A percentile compares a stretch with the other conserved stretches of the same genome.
Conservation (phyloP, 768 basidiomycete genomes). For the Leccinum ochraceum region DNA sequence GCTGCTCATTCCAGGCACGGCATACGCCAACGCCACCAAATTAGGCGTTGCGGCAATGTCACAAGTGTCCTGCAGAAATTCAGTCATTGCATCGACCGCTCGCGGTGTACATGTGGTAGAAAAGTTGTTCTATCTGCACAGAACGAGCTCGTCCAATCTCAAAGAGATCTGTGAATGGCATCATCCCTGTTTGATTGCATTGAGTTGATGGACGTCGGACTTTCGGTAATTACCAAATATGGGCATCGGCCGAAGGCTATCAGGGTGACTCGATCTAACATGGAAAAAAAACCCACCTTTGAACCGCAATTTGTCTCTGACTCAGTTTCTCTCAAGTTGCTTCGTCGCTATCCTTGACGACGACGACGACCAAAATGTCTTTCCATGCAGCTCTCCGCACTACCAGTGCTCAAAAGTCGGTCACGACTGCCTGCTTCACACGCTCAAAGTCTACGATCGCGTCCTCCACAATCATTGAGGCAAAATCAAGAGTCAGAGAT, state of each 20-base stretch:
- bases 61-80: neutral
- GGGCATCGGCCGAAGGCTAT: constrained; percentile 28
- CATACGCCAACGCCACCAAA: neutral
- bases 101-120: no score
- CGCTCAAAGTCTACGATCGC: constrained; percentile 55
- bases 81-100: neutral
- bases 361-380: constrained; percentile 40
- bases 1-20: neutral
- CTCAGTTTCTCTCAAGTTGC: constrained; percentile 10
- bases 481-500: constrained; percentile 78
- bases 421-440: constrained; percentile 35
- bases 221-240: constrained; percentile 21
- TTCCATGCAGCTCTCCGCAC: constrained; percentile 45
- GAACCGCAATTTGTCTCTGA: constrained; percentile 3
- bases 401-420: constrained; percentile 39
- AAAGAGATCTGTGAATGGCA: no score
- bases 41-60: neutral
- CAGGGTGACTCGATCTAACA: constrained; percentile 23
- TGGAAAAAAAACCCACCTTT: constrained; percentile 7
- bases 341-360: constrained; percentile 14
- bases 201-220: constrained; percentile 16
- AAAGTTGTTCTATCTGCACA: no score
- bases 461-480: constrained; percentile 64
- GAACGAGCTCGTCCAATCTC: neutral
- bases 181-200: neutral